Evolutionary conservation across 371 early-diverging fungal genomes (phyloP).

Genomic region (Mucor piriformis): DNA sequence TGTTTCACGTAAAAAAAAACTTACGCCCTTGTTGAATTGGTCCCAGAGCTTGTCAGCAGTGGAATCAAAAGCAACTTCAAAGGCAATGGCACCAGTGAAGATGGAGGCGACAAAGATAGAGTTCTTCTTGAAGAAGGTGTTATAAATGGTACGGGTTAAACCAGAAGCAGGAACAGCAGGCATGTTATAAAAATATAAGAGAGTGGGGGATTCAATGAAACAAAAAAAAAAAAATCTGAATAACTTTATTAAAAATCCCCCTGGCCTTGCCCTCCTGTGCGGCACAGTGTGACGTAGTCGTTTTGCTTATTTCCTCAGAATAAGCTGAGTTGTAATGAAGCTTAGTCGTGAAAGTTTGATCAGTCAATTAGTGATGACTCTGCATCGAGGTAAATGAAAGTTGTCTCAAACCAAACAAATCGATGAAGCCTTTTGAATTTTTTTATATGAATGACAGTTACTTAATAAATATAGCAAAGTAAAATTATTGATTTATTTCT

Average conservation of each 20-base stretch:
- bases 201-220: slow-evolving; percentile 17
- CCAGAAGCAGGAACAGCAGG: slow-evolving; percentile 47
- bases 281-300: neutral
- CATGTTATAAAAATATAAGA: slow-evolving; percentile 29
- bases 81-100: slow-evolving; percentile 78
- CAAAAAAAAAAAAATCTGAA: neutral
- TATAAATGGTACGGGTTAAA: slow-evolving; percentile 62
- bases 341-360: too few species aligned
- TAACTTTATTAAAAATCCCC: neutral
- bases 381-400: too few species aligned
- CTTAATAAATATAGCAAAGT: too few species aligned
- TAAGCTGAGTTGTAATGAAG: too few species aligned
- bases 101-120: slow-evolving; percentile 73
- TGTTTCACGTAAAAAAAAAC: slow-evolving; percentile 46
- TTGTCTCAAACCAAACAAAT: too few species aligned
- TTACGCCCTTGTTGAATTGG: slow-evolving; percentile 82
- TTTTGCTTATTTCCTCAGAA: too few species aligned
- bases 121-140: slow-evolving; percentile 73
- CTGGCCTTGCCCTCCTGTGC: neutral
- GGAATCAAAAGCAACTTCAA: slow-evolving; percentile 78
- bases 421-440: too few species aligned
- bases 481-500: too few species aligned
- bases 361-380: too few species aligned
- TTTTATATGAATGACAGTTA: too few species aligned
- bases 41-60: slow-evolving; percentile 75